Evolutionary conservation across 73 alveolate genomes (phyloP).

Genomic region (Stentor roeselii): DNA sequence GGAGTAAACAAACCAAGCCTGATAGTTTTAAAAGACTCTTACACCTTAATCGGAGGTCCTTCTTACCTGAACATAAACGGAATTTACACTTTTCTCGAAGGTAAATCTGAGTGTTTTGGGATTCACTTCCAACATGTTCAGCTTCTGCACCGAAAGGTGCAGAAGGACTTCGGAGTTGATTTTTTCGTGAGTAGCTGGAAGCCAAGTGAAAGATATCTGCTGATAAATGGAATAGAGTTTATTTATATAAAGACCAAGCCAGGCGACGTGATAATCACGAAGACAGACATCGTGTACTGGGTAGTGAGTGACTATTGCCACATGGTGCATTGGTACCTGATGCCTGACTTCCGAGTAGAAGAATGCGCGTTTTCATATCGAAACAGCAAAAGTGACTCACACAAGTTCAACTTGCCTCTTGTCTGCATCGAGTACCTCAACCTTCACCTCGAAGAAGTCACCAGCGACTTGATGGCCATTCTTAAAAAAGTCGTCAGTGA

Average conservation of each 20-base stretch:
- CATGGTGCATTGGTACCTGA: neutral
- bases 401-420: conserved; percentile 10
- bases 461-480: neutral
- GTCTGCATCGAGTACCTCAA: neutral
- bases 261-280: neutral
- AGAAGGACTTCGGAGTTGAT: neutral
- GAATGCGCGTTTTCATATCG: neutral
- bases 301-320: neutral
- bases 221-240: neutral
- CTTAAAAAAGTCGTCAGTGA: neutral
- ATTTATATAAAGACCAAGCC: neutral
- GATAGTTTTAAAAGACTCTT: neutral
- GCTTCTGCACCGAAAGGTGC: neutral
- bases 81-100: neutral
- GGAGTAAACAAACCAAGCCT: neutral
- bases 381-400: neutral
- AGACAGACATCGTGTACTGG: neutral
- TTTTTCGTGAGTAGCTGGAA: neutral
- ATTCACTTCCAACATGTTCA: neutral
- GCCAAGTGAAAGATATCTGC: conserved; percentile 6
- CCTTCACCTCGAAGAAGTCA: neutral
- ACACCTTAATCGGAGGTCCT: neutral
- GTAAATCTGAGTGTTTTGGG: neutral
- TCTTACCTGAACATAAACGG: neutral
- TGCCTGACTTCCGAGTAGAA: neutral